Conservation (phyloP, 345 rosid species). For the Aegle marmelos region DNA sequence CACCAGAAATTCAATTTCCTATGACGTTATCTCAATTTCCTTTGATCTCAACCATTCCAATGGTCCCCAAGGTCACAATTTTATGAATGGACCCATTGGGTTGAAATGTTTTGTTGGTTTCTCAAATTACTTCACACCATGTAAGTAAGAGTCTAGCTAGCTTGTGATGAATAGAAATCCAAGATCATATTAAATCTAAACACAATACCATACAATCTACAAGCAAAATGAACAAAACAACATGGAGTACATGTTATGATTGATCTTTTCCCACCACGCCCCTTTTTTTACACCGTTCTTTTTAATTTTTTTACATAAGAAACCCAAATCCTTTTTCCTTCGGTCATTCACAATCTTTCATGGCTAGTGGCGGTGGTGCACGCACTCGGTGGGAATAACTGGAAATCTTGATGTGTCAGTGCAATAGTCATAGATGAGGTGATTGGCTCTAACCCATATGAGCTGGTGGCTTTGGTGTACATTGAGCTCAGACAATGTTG, state of each 20-base stretch:
- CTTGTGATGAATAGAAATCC: background rate
- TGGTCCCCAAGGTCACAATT: background rate
- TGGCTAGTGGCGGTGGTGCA: conserved; percentile 77
- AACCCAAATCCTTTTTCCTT: background rate
- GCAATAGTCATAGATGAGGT: conserved; percentile 91
- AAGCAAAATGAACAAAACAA: conserved; percentile 6
- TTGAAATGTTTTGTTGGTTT: background rate
- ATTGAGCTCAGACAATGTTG: conserved; percentile 63
- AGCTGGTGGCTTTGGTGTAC: conserved; percentile 95
- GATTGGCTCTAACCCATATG: conserved; percentile 86
- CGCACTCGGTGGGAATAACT: conserved; percentile 75
- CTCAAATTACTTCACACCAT: background rate
- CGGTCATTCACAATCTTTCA: background rate
- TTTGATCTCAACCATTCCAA: background rate
- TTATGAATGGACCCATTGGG: background rate
- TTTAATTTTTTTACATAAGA: background rate
- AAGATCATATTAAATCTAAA: background rate
- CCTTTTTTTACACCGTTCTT: too few relatives aligned
- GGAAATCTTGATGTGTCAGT: conserved; percentile 73
- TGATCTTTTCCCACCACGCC: background rate
- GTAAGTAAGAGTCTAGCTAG: background rate
- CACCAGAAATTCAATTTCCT: background rate
- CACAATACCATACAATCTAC: conserved; percentile 1
- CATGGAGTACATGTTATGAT: conserved; percentile 34
- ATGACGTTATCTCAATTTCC: background rate